Conservation (phyloP, 495 filamentous ascomycete species). For the Lophiostoma macrostomum region DNA sequence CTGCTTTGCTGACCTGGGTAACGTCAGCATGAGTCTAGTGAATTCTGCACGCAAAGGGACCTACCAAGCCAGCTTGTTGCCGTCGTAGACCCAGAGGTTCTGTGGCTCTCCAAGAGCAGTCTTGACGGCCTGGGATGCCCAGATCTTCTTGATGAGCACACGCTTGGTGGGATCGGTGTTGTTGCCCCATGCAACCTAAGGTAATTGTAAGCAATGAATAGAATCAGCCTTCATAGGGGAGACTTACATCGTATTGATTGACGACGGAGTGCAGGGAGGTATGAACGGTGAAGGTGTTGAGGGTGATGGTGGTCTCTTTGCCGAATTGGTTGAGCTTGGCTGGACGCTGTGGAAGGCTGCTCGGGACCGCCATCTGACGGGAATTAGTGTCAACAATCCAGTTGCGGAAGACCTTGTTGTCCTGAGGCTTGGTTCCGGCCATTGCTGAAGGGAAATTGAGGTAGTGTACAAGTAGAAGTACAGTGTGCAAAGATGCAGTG, state of each 20-base stretch:
- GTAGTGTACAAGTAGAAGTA: neutral
- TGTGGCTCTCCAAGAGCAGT: slow-evolving; percentile 43
- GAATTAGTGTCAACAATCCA: slow-evolving; percentile 18
- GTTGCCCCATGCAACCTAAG: slow-evolving; percentile 18
- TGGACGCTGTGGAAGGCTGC: slow-evolving; percentile 30
- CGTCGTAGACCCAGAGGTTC: slow-evolving; percentile 69
- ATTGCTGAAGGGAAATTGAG: neutral
- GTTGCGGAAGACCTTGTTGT: too few relatives aligned
- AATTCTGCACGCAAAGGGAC: slow-evolving; percentile 26
- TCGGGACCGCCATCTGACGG: slow-evolving; percentile 15
- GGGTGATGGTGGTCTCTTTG: slow-evolving; percentile 51
- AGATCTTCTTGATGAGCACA: slow-evolving; percentile 66
- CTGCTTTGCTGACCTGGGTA: slow-evolving; percentile 35
- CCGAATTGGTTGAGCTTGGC: slow-evolving; percentile 44
- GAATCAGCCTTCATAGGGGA: neutral
- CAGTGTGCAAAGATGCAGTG: neutral
- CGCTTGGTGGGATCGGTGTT: slow-evolving; percentile 56
- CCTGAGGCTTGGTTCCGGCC: slow-evolving; percentile 1
- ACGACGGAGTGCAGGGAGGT: slow-evolving; percentile 53
- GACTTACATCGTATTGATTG: slow-evolving; percentile 86
- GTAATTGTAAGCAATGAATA: neutral
- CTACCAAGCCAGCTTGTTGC: slow-evolving; percentile 74
- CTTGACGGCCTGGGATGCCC: slow-evolving; percentile 62
- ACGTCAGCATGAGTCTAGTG: neutral
- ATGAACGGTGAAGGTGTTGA: slow-evolving; percentile 82